These are phyloP conservation scores for Piromyces sp. DNA, from an alignment of 192 early-diverging fungal species.

Conservation along the genomic window DNA sequence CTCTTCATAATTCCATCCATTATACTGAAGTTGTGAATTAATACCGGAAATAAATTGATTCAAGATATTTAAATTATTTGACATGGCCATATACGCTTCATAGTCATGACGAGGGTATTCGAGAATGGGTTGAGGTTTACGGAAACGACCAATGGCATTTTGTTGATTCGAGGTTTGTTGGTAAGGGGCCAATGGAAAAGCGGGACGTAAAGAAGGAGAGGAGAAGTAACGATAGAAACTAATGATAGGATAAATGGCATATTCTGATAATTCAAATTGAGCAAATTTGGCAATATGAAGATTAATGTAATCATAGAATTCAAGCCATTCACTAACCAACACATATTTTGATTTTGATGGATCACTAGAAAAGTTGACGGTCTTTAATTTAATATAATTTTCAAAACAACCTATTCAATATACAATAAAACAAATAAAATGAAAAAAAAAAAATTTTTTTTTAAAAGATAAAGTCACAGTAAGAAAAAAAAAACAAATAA, in stretches of 20 bases:
- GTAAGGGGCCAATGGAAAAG: neutral
- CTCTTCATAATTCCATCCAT: neutral
- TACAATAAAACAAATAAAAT: too few relatives aligned
- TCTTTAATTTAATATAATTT: constrained; percentile 62
- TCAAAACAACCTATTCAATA: constrained; percentile 83
- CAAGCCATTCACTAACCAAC: constrained; percentile 53
- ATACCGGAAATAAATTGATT: neutral
- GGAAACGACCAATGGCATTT: neutral
- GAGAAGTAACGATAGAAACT: constrained; percentile 71
- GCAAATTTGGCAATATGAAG: constrained; percentile 17
- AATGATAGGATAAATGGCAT: constrained; percentile 50
- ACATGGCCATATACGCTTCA: neutral
- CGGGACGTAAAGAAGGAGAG: constrained; percentile 12
- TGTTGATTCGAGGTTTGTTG: neutral
- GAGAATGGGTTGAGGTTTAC: neutral
- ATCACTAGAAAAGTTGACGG: constrained; percentile 36
- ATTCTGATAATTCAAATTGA: constrained; percentile 37
- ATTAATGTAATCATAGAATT: constrained; percentile 63
- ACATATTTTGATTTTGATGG: constrained; percentile 45
- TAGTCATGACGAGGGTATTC: neutral
- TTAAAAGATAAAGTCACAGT: too few relatives aligned
- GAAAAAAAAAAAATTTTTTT: too few relatives aligned
- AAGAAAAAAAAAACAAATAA: too few relatives aligned
- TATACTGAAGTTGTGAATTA: neutral
- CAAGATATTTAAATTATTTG: neutral